Conservation (phyloP, 2,329 filamentous ascomycete species). For the Colletotrichum navitas region DNA sequence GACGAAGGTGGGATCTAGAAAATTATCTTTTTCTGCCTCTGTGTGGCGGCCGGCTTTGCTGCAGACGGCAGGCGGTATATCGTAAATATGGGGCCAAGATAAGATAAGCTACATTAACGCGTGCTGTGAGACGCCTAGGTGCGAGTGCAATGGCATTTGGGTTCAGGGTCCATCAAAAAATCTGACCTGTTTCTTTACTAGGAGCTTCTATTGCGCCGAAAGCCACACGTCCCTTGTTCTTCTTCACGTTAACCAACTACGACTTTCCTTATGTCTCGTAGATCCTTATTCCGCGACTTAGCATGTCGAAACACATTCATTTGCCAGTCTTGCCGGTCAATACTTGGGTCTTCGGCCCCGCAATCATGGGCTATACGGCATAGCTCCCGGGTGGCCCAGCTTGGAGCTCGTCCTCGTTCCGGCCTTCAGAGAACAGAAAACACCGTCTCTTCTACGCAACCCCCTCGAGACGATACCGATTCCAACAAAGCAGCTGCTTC, state of each 20-base stretch:
- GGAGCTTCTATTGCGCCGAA: conserved; percentile 19
- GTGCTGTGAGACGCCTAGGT: conserved; percentile 17
- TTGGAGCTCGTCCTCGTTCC: conserved; percentile 22
- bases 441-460: neutral
- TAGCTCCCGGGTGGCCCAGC: conserved; percentile 48
- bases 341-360: conserved; percentile 48
- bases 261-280: conserved; percentile 41
- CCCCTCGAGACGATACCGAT: conserved; percentile 1
- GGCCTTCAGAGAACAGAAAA: conserved; percentile 7
- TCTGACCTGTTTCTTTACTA: conserved; percentile 23
- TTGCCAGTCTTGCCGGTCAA: conserved; percentile 54
- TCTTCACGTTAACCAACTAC: conserved; percentile 20
- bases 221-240: neutral
- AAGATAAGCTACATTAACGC: conserved; percentile 35
- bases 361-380: conserved; percentile 49
- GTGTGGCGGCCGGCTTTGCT: conserved; percentile 27
- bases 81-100: conserved; percentile 1
- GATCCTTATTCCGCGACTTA: conserved; percentile 51
- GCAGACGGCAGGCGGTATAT: conserved; percentile 50
- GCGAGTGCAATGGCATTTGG: neutral
- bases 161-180: conserved; percentile 41
- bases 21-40: conserved; percentile 55
- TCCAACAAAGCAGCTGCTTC: conserved; percentile 25
- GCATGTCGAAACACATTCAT: conserved; percentile 52
- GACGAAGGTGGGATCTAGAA: conserved; percentile 43